Conservation (phyloP, 257 asterid species). For the Scutellaria baicalensis region DNA sequence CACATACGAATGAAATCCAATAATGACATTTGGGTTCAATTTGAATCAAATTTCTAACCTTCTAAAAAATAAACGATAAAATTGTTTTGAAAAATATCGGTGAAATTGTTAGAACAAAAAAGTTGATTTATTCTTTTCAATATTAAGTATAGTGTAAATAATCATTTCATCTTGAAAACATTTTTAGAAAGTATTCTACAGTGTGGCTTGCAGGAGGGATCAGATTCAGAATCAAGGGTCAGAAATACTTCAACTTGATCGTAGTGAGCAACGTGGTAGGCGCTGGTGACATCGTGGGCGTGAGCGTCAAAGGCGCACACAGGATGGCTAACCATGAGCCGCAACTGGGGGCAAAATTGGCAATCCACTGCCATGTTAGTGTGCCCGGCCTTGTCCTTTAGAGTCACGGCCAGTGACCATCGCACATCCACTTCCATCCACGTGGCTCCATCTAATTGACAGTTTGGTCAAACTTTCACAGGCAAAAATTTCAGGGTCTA, state of each 20-base stretch:
- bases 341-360: conserved; percentile 92
- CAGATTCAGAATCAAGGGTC: conserved; percentile 63
- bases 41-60: too few relatives aligned
- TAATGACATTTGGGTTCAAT: too few relatives aligned
- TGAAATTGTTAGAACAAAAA: too few relatives aligned
- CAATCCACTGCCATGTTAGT: conserved; percentile 39
- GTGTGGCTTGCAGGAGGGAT: conserved; percentile 60
- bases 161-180: too few relatives aligned
- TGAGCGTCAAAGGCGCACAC: conserved; percentile 57
- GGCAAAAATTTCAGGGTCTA: conserved; percentile 64
- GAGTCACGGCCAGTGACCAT: conserved; percentile 61
- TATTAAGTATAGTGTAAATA: too few relatives aligned
- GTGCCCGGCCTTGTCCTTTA: conserved; percentile 67
- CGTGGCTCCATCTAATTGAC: conserved; percentile 76
- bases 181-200: conserved; percentile 4
- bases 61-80: too few relatives aligned
- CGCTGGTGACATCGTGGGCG: conserved; percentile 55
- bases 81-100: too few relatives aligned
- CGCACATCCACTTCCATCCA: conserved; percentile 57
- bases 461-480: conserved; percentile 71
- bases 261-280: conserved; percentile 69
- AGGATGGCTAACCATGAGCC: conserved; percentile 57
- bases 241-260: conserved; percentile 61
- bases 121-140: too few relatives aligned
- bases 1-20: too few relatives aligned